Evolutionary conservation across 2,329 filamentous ascomycete species (phyloP), one percentile per base, ranked within the genome.

Genomic region (Diaporthe eres): DNA sequence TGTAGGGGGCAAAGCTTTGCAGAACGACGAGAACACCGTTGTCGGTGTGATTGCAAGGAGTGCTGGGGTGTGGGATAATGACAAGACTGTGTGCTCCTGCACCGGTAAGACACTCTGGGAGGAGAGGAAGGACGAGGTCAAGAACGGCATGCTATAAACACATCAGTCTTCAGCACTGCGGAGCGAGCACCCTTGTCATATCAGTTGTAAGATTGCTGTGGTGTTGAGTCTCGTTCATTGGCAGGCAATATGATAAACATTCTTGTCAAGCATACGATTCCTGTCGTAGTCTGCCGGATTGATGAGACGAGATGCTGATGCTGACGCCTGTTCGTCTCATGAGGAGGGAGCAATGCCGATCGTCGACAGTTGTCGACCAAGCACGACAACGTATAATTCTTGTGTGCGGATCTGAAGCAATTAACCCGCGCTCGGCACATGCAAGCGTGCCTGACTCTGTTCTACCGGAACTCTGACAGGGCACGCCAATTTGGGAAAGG

Each of bases 91-190:
- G 8, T 99, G 97, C 84, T 98, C 95, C 65, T 99, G 97, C 85
- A 98, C 95, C 51, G 97, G 97, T 5, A 98, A 98, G 91, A 98
- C 96, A 74, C 91, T 99, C 15, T 99, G 97, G 97, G 94, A 99
- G 85, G 97, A 99, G 88, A 92, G 97, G 80, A 93, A 93, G 85
- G 96, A 98, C 81, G 95, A 98, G 86, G 92, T 96, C 57, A 89
- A 90, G 79, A 96, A 95, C 86, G 97, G 97, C 3, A 98, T 99
- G 95, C 86, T 97, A 80, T 98, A 85, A 92, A 22, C 7, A 77
- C 31, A 19, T n/a, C 4, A 28, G 15, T 15, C 22, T 17, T 42
- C 22, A 42, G 34, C 34, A 17, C 3, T 28, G 49, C 22, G 65
- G 7, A 19, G 15, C 17, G 15, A 22, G 8, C 31, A 13, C 31